Conservation (phyloP, 1,284 basidiomycete species). For the Melanopsichium pennsylvanicum region DNA sequence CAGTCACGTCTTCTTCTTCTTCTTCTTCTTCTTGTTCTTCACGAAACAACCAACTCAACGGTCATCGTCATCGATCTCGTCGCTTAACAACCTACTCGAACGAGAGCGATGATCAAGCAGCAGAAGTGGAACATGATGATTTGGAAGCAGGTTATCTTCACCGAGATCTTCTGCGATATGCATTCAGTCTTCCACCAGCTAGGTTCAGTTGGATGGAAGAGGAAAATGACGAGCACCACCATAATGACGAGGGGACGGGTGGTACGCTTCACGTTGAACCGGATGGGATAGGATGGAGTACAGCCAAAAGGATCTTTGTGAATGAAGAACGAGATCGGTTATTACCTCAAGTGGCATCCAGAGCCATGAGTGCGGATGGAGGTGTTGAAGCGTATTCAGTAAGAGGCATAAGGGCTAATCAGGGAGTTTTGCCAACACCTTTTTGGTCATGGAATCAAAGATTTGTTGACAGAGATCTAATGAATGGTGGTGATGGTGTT, state of each 20-base stretch:
- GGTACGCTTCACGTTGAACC: conserved; percentile 17
- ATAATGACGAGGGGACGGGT: neutral
- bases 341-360: conserved; percentile 18
- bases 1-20: neutral
- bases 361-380: neutral
- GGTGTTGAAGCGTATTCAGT: conserved; percentile 22
- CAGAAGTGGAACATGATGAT: conserved; percentile 31
- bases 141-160: conserved; percentile 11
- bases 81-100: conserved; percentile 6
- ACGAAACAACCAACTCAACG: neutral
- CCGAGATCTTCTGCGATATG: conserved; percentile 32
- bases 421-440: conserved; percentile 16
- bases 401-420: conserved; percentile 16
- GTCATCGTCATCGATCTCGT: neutral
- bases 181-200: conserved; percentile 27
- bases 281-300: conserved; percentile 38
- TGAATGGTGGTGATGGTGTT: neutral
- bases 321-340: conserved; percentile 27
- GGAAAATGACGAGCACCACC: conserved; percentile 2
- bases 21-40: neutral
- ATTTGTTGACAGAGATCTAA: neutral
- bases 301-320: conserved; percentile 28
- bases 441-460: conserved; percentile 22
- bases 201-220: conserved; percentile 22
- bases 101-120: conserved; percentile 22